phyloP scores from a whole-genome alignment of 2,329 filamentous ascomycete species.

The Monosporascus sp. region DNA sequence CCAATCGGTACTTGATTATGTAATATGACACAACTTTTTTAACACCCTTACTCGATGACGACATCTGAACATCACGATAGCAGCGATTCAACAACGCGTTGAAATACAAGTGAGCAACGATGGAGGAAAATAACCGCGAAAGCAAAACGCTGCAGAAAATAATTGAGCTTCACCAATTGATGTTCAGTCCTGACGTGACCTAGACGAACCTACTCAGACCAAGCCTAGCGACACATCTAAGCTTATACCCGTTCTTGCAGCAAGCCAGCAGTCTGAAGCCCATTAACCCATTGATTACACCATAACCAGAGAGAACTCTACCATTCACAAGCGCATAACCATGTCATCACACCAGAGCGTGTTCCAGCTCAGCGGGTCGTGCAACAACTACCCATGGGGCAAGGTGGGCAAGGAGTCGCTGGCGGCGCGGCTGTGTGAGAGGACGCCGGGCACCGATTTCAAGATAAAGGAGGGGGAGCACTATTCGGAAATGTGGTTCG shows the following conservation, averaged over 20 bases:
- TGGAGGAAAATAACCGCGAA: too few relatives aligned
- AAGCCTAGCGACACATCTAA: too few relatives aligned
- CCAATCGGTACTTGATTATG: too few relatives aligned
- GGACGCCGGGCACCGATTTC: slow-evolving; percentile 59
- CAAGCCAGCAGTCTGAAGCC: too few relatives aligned
- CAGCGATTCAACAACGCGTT: neutral
- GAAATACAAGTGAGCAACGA: too few relatives aligned
- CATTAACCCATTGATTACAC: neutral
- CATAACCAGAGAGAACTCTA: neutral
- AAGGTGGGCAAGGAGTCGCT: slow-evolving; percentile 61
- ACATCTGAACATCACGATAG: slow-evolving; percentile 15
- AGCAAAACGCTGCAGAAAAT: too few relatives aligned
- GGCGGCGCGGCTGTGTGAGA: slow-evolving; percentile 58
- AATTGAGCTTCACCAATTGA: too few relatives aligned
- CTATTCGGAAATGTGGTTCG: slow-evolving; percentile 71
- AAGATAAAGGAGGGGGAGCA: slow-evolving; percentile 56
- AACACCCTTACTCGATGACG: slow-evolving; percentile 16
- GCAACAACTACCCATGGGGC: slow-evolving; percentile 65
- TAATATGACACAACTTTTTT: neutral
- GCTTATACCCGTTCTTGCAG: too few relatives aligned
- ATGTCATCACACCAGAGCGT: slow-evolving; percentile 25
- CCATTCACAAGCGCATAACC: neutral
- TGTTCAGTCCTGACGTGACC: too few relatives aligned
- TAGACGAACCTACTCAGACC: too few relatives aligned
- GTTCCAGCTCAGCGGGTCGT: slow-evolving; percentile 41